Base-by-base conservation (phyloP, 2,329 filamentous ascomycete genomes). In the Penicillium sp. region DNA sequence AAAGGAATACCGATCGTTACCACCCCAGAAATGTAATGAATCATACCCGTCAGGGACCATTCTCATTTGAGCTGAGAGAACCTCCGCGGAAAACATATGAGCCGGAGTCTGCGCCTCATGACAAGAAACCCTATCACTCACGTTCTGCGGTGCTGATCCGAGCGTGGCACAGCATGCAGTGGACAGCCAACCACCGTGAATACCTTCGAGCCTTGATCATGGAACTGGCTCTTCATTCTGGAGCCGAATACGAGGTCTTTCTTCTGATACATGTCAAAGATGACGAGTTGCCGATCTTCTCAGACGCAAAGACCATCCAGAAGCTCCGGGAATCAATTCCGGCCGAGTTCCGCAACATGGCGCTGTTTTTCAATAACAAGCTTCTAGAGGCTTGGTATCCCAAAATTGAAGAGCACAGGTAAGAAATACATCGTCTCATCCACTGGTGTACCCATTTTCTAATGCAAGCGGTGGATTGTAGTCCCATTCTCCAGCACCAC, bases 141-240 rank as follows among this genome's bases (percentile, higher is more conserved):
- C 52, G 85, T 14, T 90, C 85, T 0, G 88, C 85, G 2, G 73
- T 95, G 4, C 76, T 95, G 1, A 76, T 95, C 15, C 77, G 89
- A 15, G 83, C 84, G 33, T 95, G 85, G 85, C 79, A 82, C 49
- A 83, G 84, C 50, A 93, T 84, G 50, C 54, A 77, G 6, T 95
- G 87, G 72, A 79, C 79, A 7, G 76, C 84, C 28, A 84, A 94
- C 54, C 85, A 92, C 55, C 73, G 90, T 32, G 78, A 89, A 62
- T 86, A 87, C 54, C 65, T 95, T 23, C 82, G 89, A 18, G 82
- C 88, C 20, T 77, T 95, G 64, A 87, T 95, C 55, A 77, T 82
- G 14, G 89, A 95, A 61, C 68, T 89, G 5, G 75, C 79, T 7
- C 66, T 90, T 34, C 74, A 76, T 38, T 84, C 83, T 0, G 83